Evolutionary conservation across 2,329 filamentous ascomycete species (phyloP).

Genomic region (Venturia carpophila): DNA sequence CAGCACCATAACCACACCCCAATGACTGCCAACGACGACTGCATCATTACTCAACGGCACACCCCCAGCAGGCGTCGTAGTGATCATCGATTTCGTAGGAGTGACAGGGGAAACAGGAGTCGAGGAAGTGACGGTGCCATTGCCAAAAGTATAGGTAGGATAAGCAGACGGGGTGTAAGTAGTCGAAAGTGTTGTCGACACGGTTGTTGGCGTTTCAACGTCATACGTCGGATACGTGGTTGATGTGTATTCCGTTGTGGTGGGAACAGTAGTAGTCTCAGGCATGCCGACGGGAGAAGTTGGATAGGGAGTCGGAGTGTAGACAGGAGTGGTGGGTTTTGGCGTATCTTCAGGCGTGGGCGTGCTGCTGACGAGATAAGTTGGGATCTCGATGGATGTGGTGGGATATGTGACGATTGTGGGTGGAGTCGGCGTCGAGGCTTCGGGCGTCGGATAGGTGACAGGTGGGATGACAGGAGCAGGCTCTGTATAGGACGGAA

Average conservation of each 20-base stretch:
- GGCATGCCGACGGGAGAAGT: background rate
- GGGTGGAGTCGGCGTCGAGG: background rate
- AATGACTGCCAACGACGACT: background rate
- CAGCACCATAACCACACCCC: background rate
- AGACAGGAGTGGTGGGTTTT: background rate
- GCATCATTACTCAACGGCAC: conserved; percentile 1
- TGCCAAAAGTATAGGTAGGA: background rate
- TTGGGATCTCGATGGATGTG: background rate
- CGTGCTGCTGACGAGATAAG: background rate
- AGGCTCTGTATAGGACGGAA: background rate
- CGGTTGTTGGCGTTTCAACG: background rate
- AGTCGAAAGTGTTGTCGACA: background rate
- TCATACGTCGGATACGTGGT: background rate
- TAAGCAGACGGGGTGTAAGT: background rate
- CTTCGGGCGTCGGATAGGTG: background rate
- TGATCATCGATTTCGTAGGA: background rate
- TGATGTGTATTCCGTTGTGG: background rate
- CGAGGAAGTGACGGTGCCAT: background rate
- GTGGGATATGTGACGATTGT: background rate
- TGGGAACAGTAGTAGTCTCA: background rate
- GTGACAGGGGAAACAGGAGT: background rate
- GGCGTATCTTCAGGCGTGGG: background rate
- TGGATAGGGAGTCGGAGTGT: background rate
- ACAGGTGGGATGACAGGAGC: background rate
- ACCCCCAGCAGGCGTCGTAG: background rate